These are phyloP conservation scores for Boletus rufocinnamomeus DNA, from an alignment of 768 basidiomycete species.

Conservation along the genomic window DNA sequence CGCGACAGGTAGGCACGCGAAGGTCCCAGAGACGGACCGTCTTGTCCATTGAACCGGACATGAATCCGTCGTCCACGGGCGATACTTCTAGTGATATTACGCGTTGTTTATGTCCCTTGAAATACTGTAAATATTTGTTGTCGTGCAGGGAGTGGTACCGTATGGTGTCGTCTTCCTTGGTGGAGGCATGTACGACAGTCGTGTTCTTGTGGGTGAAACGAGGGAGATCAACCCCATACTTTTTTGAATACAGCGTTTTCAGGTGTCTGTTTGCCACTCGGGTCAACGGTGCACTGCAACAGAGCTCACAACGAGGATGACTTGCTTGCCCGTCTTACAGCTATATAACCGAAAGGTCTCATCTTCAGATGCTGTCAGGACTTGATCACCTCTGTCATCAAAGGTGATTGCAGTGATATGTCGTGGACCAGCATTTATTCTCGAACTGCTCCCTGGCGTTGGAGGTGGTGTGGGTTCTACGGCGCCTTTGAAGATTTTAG, in stretches of 20 bases:
- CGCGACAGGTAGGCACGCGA: conserved; percentile 74
- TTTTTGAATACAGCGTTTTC: conserved; percentile 87
- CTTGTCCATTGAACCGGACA: conserved; percentile 92
- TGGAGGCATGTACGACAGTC: conserved; percentile 86
- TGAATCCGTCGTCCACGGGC: conserved; percentile 92
- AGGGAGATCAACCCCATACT: conserved; percentile 94
- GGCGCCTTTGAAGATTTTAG: conserved; percentile 83
- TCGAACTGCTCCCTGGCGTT: conserved; percentile 41
- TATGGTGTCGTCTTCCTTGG: conserved; percentile 93
- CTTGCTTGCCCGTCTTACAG: conserved; percentile 92
- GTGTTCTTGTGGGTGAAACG: conserved; percentile 92
- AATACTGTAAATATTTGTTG: conserved; percentile 95
- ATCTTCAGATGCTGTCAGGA: conserved; percentile 89
- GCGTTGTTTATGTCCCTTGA: conserved; percentile 88
- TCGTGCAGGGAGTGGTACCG: conserved; percentile 95
- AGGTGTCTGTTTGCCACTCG: conserved; percentile 50
- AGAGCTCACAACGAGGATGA: conserved; percentile 34
- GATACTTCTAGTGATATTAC: conserved; percentile 92
- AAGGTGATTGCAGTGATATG: conserved; percentile 90
- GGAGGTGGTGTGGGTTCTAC: conserved; percentile 62
- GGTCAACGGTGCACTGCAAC: conserved; percentile 31
- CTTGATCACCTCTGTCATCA: conserved; percentile 84
- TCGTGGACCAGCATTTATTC: conserved; percentile 47
- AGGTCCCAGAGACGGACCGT: conserved; percentile 98
- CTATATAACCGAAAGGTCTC: conserved; percentile 90